These are phyloP conservation scores for Solanum paucissectum DNA, from an alignment of 257 asterid species.

Conservation along the genomic window DNA sequence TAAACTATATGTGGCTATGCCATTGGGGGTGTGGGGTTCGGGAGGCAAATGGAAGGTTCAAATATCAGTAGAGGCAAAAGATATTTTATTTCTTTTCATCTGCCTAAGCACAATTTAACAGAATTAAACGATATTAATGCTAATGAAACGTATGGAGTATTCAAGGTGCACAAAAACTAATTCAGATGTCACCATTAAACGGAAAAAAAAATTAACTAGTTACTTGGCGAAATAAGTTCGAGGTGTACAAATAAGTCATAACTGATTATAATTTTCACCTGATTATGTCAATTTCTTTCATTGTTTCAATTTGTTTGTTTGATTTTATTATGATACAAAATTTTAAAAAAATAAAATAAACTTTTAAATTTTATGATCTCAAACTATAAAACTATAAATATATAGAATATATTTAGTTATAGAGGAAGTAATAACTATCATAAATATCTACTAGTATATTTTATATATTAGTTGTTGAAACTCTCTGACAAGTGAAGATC, in stretches of 20 bases:
- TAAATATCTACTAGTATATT: too few relatives aligned
- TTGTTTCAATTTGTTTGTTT: too few relatives aligned
- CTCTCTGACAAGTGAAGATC: neutral
- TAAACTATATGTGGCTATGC: too few relatives aligned
- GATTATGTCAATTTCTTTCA: neutral
- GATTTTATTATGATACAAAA: too few relatives aligned
- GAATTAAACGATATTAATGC: neutral
- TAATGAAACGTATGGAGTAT: fast-evolving
- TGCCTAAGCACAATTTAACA: neutral
- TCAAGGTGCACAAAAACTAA: neutral
- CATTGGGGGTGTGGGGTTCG: too few relatives aligned
- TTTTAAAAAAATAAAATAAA: too few relatives aligned
- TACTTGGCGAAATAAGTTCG: neutral
- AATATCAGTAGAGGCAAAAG: neutral
- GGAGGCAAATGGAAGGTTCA: too few relatives aligned
- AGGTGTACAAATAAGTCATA: neutral
- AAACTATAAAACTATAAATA: too few relatives aligned
- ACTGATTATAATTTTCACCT: neutral
- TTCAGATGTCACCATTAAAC: neutral
- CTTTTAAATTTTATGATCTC: too few relatives aligned
- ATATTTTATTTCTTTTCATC: neutral
- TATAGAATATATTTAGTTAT: too few relatives aligned
- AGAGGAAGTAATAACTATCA: too few relatives aligned
- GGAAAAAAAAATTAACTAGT: neutral
- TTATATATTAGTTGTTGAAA: neutral